Evolutionary conservation across 306 rosid genomes (phyloP), one percentile per base, ranked within the genome.

Genomic region (Medicago lupulina): DNA sequence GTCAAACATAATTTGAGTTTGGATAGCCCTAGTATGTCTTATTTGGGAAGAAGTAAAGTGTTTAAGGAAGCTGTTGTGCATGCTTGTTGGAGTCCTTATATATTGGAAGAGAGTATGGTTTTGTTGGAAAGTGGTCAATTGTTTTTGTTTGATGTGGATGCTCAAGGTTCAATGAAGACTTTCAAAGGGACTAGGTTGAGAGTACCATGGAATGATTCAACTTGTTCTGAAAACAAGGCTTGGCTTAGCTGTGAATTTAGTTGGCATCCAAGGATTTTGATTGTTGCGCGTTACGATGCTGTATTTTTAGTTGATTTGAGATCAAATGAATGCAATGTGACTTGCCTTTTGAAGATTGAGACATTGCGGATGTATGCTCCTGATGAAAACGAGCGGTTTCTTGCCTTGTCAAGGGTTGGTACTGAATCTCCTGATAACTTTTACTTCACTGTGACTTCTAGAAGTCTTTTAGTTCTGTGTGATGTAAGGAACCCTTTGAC

Each of bases 161-260:
- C 88, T 82, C 41, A 5, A 9, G 18, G 44, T 63, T 41, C 71
- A 0, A 38, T 39, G 74, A 31, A 14, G 7, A 21, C 14, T 81
- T 77, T 81, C 74, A 84, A 84, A 55, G 92, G 92, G 47, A 87
- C 76, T 39, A 85, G 76, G 81, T 79, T 89, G 86, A 86, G 63
- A 67, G 83, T 89, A 8, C 63, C 79, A 0, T 88, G 90, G 93
- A 78, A 70, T 77, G 71, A 64, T 79, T 81, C 11, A 0, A 71
- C 18, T 59, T 46, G 38, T 75, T 77, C 63, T 5, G 66, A 75
- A 39, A 71, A 75, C 18, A 63, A 9, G 39, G 84, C 49, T 54
- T 89, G 97, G 97, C 31, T 89, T 73, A 77, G 89, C 68, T 89
- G 90, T 84, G 96, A 89, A 31, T 89, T 92, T 67, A 86, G 93